These are phyloP conservation scores for Scolecobasidium constrictum DNA, from an alignment of 2,329 filamentous ascomycete genomes.

Conservation along the genomic window DNA sequence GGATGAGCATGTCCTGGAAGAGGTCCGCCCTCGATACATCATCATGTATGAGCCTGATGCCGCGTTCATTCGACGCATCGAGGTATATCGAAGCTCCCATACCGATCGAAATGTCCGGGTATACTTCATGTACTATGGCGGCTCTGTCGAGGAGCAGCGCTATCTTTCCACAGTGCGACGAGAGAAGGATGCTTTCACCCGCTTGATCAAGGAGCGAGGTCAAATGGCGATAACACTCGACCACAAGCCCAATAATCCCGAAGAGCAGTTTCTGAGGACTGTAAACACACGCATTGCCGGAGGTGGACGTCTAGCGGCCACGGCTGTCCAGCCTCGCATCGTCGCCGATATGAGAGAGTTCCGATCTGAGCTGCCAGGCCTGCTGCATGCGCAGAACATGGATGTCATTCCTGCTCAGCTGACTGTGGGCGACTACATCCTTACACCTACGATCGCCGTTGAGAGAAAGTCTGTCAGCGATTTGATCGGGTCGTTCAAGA, in stretches of 20 bases:
- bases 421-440: constrained; percentile 91
- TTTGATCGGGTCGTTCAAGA: constrained; percentile 81
- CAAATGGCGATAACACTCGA: constrained; percentile 82
- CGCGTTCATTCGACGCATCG: constrained; percentile 84
- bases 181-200: constrained; percentile 94
- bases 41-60: constrained; percentile 98
- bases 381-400: constrained; percentile 82
- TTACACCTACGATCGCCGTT: constrained; percentile 82
- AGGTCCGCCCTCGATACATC: constrained; percentile 84
- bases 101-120: constrained; percentile 79
- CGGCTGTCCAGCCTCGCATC: constrained; percentile 76
- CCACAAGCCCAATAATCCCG: constrained; percentile 61
- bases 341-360: constrained; percentile 97
- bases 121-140: constrained; percentile 94
- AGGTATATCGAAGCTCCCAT: constrained; percentile 93
- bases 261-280: constrained; percentile 86
- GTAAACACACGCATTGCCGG: constrained; percentile 96
- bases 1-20: constrained; percentile 93
- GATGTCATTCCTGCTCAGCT: constrained; percentile 88
- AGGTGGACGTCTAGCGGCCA: constrained; percentile 71
- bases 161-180: constrained; percentile 83
- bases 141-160: constrained; percentile 88
- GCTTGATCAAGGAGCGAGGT: constrained; percentile 85
- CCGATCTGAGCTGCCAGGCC: constrained; percentile 78
- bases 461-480: constrained; percentile 92